Conservation (phyloP, 257 asterid genomes). For the Pogostemon cablin region DNA sequence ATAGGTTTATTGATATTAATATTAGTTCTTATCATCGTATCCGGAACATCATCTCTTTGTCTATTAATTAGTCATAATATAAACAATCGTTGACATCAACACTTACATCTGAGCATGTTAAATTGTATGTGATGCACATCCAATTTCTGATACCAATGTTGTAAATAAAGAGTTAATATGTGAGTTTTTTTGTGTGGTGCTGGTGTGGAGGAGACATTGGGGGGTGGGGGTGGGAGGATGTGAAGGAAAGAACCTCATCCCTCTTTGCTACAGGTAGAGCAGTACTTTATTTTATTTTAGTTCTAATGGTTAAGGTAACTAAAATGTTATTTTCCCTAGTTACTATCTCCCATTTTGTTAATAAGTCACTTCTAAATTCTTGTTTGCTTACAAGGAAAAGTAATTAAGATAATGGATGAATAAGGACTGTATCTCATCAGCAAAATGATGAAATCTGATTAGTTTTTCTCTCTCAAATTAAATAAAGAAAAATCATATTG, state of each 20-base stretch:
- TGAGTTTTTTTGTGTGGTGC: background rate
- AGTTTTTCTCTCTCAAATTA: background rate
- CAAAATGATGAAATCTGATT: background rate
- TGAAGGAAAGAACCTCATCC: constrained; percentile 16
- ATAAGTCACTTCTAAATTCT: background rate
- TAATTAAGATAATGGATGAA: background rate
- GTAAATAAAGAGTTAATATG: constrained; percentile 8
- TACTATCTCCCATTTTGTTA: background rate
- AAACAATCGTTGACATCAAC: background rate
- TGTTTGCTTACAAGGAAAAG: background rate
- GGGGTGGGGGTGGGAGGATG: constrained; percentile 1
- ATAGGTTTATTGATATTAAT: background rate
- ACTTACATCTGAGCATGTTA: constrained; percentile 15
- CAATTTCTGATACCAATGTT: constrained; percentile 1
- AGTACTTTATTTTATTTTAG: background rate
- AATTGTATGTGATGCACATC: background rate
- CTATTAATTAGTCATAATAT: background rate
- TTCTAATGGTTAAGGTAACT: background rate
- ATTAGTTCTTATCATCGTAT: constrained; percentile 1
- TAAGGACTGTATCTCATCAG: background rate
- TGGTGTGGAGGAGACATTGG: background rate
- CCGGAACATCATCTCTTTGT: background rate
- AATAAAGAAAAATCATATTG: background rate
- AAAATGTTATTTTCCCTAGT: background rate
- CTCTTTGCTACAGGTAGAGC: background rate